Base-by-base conservation (phyloP, 202 grass and related monocot genomes). In the Panicum hallii region DNA sequence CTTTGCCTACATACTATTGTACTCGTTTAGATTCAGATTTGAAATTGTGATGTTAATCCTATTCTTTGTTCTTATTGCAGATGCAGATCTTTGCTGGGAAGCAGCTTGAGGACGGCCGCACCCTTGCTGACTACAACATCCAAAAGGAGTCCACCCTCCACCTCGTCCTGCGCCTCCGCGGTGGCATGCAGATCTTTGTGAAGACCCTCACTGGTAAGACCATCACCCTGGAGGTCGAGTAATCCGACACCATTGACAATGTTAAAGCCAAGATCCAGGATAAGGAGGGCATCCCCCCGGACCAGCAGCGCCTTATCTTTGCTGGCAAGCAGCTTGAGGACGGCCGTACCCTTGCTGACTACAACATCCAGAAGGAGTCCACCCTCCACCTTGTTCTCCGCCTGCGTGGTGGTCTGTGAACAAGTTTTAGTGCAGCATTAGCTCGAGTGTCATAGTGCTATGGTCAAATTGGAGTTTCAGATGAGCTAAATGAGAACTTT, bases 231-330 rank as follows among this genome's bases (percentile, higher is more conserved):
- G 90, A 92, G 75, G 90, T 92, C 0, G 90, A 92, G 67, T 57
- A 42, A 0, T 93, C 85, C 3, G 88, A 93, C 82, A 93, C 91
- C 0, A 85, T 93, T 0, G 81, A 90, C 47, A 93, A 90, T 0
- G 91, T 93, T 2, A 93, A 93, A 69, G 85, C 88, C 0, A 93
- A 93, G 74, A 90, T 93, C 5, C 82, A 90, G 42, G 88, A 93
- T 47, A 91, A 91, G 89, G 86, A 93, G 47, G 88, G 79, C 22
- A 87, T 93, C 10, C 86, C 79, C 5, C 88, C 79, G 2, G 75
- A 87, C 83, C 79, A 90, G 70, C 88, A 88, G 56, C 68, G 86
- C 7, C 79, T 92, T 12, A 90, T 92, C 71, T 90, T 92, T 0
- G 81, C 81, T 0, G 84, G 85, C 3, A 88, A 86, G 72, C 88